Percentiles rank a stretch among this genome's conserved stretches.
Evolutionary conservation across 2,329 filamentous ascomycete genomes (phyloP).

Genomic region (Fusarium chuoi): DNA sequence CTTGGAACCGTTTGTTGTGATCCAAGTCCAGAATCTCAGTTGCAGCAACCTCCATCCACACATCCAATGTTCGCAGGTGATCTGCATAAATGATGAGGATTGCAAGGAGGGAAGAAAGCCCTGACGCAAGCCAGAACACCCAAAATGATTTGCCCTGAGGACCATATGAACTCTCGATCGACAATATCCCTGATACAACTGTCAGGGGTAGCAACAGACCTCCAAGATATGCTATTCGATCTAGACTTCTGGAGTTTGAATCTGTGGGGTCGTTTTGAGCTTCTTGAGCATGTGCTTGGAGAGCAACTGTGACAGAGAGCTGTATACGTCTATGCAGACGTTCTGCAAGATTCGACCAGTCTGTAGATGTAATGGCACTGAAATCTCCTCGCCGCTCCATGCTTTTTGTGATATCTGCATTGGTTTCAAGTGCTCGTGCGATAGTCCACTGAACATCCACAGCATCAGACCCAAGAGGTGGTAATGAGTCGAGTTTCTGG

Average conservation of each 20-base stretch:
- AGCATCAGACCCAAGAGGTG: constrained; percentile 19
- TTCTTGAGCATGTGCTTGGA: constrained; percentile 6
- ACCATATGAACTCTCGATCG: constrained; percentile 58
- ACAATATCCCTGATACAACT: constrained; percentile 59
- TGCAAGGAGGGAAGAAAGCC: constrained; percentile 52
- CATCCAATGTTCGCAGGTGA: constrained; percentile 56
- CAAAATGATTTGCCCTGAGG: constrained; percentile 56
- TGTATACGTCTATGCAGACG: constrained; percentile 40
- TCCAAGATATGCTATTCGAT: constrained; percentile 61
- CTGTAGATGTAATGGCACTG: constrained; percentile 17
- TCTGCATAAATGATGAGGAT: constrained; percentile 61
- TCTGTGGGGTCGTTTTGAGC: constrained; percentile 33
- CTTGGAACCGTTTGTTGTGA: constrained; percentile 19
- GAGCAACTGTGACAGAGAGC: constrained; percentile 22
- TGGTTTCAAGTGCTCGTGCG: constrained; percentile 40
- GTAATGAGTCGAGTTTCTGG: constrained; percentile 34
- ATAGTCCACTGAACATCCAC: constrained; percentile 35
- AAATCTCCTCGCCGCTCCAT: constrained; percentile 34
- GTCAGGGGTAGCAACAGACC: constrained; percentile 60
- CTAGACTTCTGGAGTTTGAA: constrained; percentile 54
- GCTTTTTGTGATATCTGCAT: constrained; percentile 36
- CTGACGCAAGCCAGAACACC: constrained; percentile 59
- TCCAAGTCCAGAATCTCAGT: constrained; percentile 43
- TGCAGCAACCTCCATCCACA: constrained; percentile 57
- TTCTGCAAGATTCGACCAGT: constrained; percentile 39